Percentiles rank a stretch among this genome's conserved stretches.
Conservation (phyloP, 495 filamentous ascomycete genomes). For the Trichocladium uniseriatum region DNA sequence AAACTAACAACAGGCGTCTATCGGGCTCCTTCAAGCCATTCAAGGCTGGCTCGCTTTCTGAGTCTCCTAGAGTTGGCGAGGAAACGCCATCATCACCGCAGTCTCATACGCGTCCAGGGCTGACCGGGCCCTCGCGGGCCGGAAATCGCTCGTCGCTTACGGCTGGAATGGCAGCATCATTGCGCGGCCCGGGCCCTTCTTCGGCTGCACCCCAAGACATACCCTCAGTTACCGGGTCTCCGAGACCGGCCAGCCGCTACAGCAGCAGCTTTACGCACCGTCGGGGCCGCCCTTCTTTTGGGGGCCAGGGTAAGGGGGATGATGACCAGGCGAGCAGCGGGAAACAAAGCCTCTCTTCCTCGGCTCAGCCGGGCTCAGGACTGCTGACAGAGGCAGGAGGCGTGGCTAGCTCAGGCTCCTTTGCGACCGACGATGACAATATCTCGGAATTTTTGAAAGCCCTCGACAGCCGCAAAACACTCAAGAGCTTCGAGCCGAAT, state of each 20-base stretch:
- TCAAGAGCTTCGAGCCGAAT: slow-evolving; percentile 57
- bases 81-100: slow-evolving; percentile 51
- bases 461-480: slow-evolving; percentile 69
- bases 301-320: slow-evolving; percentile 59
- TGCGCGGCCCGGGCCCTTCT: slow-evolving; percentile 45
- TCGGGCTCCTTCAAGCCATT: slow-evolving; percentile 91
- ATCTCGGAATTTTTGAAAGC: slow-evolving; percentile 87
- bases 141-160: slow-evolving; percentile 58
- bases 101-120: slow-evolving; percentile 40
- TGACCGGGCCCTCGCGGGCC: slow-evolving; percentile 50
- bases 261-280: slow-evolving; percentile 58
- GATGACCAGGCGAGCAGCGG: slow-evolving; percentile 84
- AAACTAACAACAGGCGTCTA: slow-evolving; percentile 45
- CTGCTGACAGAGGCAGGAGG: slow-evolving; percentile 62
- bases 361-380: slow-evolving; percentile 79
- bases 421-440: slow-evolving; percentile 80
- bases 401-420: slow-evolving; percentile 65
- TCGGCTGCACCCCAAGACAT: slow-evolving; percentile 53
- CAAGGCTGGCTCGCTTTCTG: slow-evolving; percentile 86
- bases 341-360: slow-evolving; percentile 74
- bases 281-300: slow-evolving; percentile 63
- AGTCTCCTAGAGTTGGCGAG: slow-evolving; percentile 54
- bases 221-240: slow-evolving; percentile 39
- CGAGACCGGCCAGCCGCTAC: slow-evolving; percentile 75
- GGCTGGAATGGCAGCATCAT: slow-evolving; percentile 54